These are phyloP conservation scores for Aspergillus quadrilineatus DNA, from an alignment of 2,329 filamentous ascomycete species.

Conservation along the genomic window DNA sequence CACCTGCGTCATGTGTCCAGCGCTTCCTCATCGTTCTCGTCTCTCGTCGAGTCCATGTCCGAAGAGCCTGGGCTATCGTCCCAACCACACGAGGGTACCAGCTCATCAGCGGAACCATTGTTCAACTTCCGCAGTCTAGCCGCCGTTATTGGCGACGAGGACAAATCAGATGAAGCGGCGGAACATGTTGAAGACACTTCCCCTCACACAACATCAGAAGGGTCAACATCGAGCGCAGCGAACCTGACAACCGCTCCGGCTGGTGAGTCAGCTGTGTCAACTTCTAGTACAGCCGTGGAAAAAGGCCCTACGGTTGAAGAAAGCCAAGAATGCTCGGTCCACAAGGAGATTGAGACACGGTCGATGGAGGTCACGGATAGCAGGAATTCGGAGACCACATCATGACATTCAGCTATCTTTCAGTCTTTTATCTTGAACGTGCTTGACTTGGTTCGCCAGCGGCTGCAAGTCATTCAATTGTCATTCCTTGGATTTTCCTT, in stretches of 20 bases:
- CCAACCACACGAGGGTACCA: slow-evolving; percentile 48
- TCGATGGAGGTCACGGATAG: slow-evolving; percentile 35
- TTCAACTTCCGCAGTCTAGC: slow-evolving; percentile 90
- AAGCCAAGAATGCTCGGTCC: slow-evolving; percentile 20
- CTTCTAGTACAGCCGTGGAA: slow-evolving; percentile 12
- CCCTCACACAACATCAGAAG: slow-evolving; percentile 21
- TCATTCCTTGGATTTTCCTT: slow-evolving; percentile 12
- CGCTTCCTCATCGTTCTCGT: slow-evolving; percentile 79
- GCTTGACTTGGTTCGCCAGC: neutral
- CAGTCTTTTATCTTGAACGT: neutral
- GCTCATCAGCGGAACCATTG: slow-evolving; percentile 67
- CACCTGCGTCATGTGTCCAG: slow-evolving; percentile 82
- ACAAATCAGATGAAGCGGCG: slow-evolving; percentile 43
- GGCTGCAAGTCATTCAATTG: slow-evolving; percentile 2
- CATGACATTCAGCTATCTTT: slow-evolving; percentile 17
- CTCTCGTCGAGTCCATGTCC: slow-evolving; percentile 62
- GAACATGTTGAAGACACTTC: slow-evolving; percentile 41
- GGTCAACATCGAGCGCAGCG: slow-evolving; percentile 18
- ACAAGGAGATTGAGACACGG: slow-evolving; percentile 39
- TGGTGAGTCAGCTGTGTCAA: slow-evolving; percentile 12
- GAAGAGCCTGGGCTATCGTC: slow-evolving; percentile 37
- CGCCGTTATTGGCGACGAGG: slow-evolving; percentile 73
- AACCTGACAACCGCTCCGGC: slow-evolving; percentile 8
- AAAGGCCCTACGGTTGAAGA: slow-evolving; percentile 18
- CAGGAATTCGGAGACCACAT: slow-evolving; percentile 29